A percentile compares a stretch with the other conserved stretches of the same genome.
Evolutionary conservation across 306 rosid genomes (phyloP).

Genomic region (Fragaria nilgerrensis): DNA sequence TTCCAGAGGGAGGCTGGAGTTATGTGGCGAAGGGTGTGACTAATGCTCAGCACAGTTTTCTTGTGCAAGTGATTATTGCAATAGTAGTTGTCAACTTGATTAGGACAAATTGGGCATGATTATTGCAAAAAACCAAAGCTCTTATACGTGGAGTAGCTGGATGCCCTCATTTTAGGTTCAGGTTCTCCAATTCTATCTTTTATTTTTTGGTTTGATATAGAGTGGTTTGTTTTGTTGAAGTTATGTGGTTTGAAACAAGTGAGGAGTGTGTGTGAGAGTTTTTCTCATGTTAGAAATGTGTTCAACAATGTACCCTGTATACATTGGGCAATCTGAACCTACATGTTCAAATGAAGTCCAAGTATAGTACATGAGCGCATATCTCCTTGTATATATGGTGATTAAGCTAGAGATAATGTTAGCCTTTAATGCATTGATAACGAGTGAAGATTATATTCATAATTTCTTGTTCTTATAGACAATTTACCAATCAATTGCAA

Average conservation of each 20-base stretch:
- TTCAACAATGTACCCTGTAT: background rate
- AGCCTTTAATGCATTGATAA: background rate
- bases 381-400: background rate
- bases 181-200: background rate
- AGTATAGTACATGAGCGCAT: background rate
- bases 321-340: background rate
- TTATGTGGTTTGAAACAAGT: background rate
- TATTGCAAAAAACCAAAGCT: background rate
- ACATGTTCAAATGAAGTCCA: too few relatives aligned
- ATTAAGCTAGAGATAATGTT: background rate
- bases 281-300: background rate
- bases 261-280: background rate
- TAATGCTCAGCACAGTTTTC: background rate
- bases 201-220: background rate
- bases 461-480: too few relatives aligned
- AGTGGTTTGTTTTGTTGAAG: background rate
- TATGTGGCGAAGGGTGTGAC: constrained; percentile 22
- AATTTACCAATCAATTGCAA: too few relatives aligned
- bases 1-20: background rate
- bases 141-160: background rate
- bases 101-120: background rate
- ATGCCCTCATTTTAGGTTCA: background rate
- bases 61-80: background rate
- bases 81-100: background rate
- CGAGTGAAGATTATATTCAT: too few relatives aligned